Base-by-base conservation (phyloP, 352 stramenopile genomes). In the Phytophthora macrochlamydospora region DNA sequence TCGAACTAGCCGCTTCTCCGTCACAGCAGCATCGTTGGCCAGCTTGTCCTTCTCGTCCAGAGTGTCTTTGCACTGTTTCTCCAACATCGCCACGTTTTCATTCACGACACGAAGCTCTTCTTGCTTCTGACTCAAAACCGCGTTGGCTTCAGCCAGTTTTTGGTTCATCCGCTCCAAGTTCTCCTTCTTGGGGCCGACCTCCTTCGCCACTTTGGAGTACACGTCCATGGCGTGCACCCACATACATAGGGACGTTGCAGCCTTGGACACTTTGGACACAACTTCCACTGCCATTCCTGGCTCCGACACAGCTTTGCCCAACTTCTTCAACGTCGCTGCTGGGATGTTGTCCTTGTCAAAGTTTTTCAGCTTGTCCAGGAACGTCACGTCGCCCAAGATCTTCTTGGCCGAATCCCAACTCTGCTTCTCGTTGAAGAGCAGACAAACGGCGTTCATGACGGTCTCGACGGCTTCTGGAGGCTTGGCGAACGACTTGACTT, bases 341-440 rank as follows among this genome's bases (percentile, higher is more conserved):
- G 89, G 85, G 65, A 98, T 98, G 69, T 98, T 98, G 70, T 98
- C 95, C 73, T 98, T 98, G 73, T 98, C 94, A 51, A 93, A 98
- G 37, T 70, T 85, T 63, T 96, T 96, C 14, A 98, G 74, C 14
- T 92, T 87, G 14, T 98, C 93, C 49, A 98, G 67, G 62, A 98
- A 98, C 14, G 73, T 72, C 4, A 90, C 78, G 56, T 97, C 89
- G 11, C 76, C 85, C 8, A 98, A 65, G 2, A 98, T 65, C 58
- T 98, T 98, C 69, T 98, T 98, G 18, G 94, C 90, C 0, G 67
- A 67, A 45, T 98, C 94, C 94, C 94, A 98, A 50, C 90, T 96
- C 48, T 96, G 88, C 61, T 97, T 97, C 56, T 94, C 87, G 49
- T 97, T 97, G 7, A 98, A 71, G 7, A 98, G 71, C 9, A 98